Base-by-base conservation (phyloP, 306 rosid species). In the Malus fusca region DNA sequence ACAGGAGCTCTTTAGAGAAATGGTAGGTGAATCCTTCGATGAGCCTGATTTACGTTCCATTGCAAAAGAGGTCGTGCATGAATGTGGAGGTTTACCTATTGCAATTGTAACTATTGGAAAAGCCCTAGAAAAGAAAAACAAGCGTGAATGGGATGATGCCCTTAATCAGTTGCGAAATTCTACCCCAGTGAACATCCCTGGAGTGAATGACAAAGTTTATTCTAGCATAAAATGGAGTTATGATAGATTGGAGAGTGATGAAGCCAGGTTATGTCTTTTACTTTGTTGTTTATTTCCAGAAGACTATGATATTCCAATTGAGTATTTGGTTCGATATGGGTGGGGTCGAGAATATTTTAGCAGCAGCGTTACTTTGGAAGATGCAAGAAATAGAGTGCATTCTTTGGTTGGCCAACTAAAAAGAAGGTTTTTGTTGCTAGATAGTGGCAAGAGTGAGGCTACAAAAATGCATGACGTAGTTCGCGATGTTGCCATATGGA, bases 221-320 rank as follows among this genome's bases (percentile, higher is more conserved):
- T 52, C 75, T 6, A 14, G 78, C 1, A 83, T 78, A 11, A 13
- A 64, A 15, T 21, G 74, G 1, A 79, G 86, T 30, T 68, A 58
- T 4, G 69, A 60, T 17, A 5, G 55, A 15, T 19, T 85, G 18
- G 48, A 25, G 13, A 75, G 19, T 25, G 73, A 71, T 13, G 78
- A 79, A 74, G 78, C 48, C 3, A 79, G 53, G 30, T 66, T 0
- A 23, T 64, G 68, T 42, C 60, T 85, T 60, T 31, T 70, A 7
- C 78, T 82, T 14, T 85, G 82, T 52, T 19, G 70, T 68, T 69
- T 78, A 13, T 72, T 81, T 58, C 52, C 66, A 4, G 85, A 84
- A 75, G 83, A 81, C 43, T n/a, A 0, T 35, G 33, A 69, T 37
- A 82, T 85, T 62, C 59, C 56, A 7, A 23, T 82, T 14, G 75